These are phyloP conservation scores for Cryptosporidium parvum DNA, from an alignment of 169 alveolate genomes.

Conservation along the genomic window DNA sequence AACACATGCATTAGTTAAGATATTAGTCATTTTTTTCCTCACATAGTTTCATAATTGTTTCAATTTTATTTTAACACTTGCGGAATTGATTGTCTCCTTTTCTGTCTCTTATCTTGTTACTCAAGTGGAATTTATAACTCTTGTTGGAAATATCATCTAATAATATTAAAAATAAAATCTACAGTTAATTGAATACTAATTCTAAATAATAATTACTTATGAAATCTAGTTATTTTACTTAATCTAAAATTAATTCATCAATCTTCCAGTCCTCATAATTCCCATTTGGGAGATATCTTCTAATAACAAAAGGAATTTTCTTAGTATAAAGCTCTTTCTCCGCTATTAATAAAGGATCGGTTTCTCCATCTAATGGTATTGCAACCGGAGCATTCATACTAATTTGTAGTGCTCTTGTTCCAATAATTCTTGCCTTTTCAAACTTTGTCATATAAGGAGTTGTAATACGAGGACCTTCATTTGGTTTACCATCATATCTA, in stretches of 20 bases:
- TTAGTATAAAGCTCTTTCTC: constrained; percentile 97
- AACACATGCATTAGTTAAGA: not conserved
- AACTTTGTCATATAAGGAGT: constrained; percentile 96
- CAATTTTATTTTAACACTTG: constrained; percentile 22
- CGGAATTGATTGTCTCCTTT: constrained; percentile 34
- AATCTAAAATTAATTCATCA: constrained; percentile 92
- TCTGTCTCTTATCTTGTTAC: not conserved
- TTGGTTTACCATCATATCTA: constrained; percentile 63
- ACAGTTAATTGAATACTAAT: not conserved
- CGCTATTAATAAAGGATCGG: constrained; percentile 98
- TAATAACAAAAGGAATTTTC: constrained; percentile 97
- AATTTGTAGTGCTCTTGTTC: constrained; percentile 99
- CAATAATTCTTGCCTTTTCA: constrained; percentile 99
- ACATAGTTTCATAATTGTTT: constrained; percentile 38
- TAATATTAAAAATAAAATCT: not conserved
- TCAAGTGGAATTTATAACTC: not conserved
- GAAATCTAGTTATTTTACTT: not conserved
- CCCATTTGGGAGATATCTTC: constrained; percentile 99
- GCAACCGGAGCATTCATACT: constrained; percentile 98
- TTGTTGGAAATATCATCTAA: not conserved
- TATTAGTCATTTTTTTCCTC: not conserved
- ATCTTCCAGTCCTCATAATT: constrained; percentile 97
- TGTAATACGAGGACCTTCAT: constrained; percentile 88
- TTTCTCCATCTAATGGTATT: constrained; percentile 91
- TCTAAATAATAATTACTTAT: not conserved